A percentile compares a stretch with the other conserved stretches of the same genome.
These are phyloP conservation scores for Boletus vermiculosoides DNA, from an alignment of 768 basidiomycete species.

Conservation along the genomic window DNA sequence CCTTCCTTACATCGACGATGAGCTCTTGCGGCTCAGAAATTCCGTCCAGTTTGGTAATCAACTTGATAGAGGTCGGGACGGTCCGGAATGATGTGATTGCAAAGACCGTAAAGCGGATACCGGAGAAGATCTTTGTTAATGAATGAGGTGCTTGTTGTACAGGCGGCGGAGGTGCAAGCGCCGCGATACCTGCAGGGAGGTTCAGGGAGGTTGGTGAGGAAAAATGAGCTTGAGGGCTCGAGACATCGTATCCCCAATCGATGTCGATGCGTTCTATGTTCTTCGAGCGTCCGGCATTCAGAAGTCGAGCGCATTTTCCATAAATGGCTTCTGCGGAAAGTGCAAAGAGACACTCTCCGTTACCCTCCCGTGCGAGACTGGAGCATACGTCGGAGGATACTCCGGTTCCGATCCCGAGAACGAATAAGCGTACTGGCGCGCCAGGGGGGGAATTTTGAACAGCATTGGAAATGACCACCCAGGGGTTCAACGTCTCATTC, in stretches of 20 bases:
- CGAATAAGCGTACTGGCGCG: conserved; percentile 49
- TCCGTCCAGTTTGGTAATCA: conserved; percentile 31
- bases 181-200: conserved; percentile 11
- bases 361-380: conserved; percentile 52
- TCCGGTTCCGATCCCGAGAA: conserved; percentile 53
- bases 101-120: conserved; percentile 35
- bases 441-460: conserved; percentile 30
- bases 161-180: conserved; percentile 36
- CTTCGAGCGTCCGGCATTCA: conserved; percentile 50
- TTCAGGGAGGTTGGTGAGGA: conserved; percentile 16
- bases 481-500: conserved; percentile 19
- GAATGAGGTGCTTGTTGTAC: conserved; percentile 35
- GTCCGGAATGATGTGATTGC: conserved; percentile 27
- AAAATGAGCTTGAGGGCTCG: background rate
- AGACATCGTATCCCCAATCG: conserved; percentile 44
- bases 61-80: conserved; percentile 28
- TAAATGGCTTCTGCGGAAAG: conserved; percentile 44
- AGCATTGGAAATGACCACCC: conserved; percentile 26
- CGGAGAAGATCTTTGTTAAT: conserved; percentile 34
- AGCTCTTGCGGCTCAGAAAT: conserved; percentile 14
- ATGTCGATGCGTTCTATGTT: conserved; percentile 45
- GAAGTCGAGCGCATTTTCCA: conserved; percentile 47
- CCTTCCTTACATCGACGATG: conserved; percentile 21
- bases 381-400: conserved; percentile 53
- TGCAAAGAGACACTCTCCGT: conserved; percentile 51